Evolutionary conservation across 1,284 basidiomycete genomes (phyloP).

Genomic region (Fomitiporia mediterranea): DNA sequence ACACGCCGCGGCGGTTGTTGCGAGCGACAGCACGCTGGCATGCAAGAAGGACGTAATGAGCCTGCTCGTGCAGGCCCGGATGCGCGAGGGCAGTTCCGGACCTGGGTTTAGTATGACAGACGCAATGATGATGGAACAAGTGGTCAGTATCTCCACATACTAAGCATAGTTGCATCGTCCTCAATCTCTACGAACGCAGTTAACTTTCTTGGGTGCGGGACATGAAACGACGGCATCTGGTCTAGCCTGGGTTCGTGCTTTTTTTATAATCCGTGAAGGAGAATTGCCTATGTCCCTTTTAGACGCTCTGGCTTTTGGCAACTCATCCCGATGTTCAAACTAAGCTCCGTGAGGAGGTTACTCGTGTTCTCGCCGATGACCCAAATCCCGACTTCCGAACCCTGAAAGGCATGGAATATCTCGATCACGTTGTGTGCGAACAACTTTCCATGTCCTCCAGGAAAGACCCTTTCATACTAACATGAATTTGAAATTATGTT

Average conservation of each 20-base stretch:
- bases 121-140: conserved; percentile 46
- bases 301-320: conserved; percentile 39
- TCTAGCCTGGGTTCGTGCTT: conserved; percentile 39
- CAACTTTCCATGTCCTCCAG: background rate
- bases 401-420: conserved; percentile 41
- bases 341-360: conserved; percentile 41
- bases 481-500: background rate
- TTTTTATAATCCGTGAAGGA: background rate
- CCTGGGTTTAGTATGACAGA: conserved; percentile 40
- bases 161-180: background rate
- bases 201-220: conserved; percentile 49
- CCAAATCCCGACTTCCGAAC: conserved; percentile 40
- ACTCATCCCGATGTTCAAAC: conserved; percentile 34
- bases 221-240: conserved; percentile 49
- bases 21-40: conserved; percentile 31
- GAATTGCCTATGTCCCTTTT: background rate
- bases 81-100: conserved; percentile 28
- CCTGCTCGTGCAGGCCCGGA: conserved; percentile 41
- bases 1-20: conserved; percentile 30
- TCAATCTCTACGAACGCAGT: conserved; percentile 30
- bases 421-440: conserved; percentile 45
- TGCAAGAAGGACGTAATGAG: conserved; percentile 49
- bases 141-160: conserved; percentile 30
- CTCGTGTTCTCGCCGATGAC: conserved; percentile 33
- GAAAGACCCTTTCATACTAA: background rate